These are phyloP conservation scores for Pochonia chlamydosporia DNA, from an alignment of 2,329 filamentous ascomycete species.

Conservation along the genomic window DNA sequence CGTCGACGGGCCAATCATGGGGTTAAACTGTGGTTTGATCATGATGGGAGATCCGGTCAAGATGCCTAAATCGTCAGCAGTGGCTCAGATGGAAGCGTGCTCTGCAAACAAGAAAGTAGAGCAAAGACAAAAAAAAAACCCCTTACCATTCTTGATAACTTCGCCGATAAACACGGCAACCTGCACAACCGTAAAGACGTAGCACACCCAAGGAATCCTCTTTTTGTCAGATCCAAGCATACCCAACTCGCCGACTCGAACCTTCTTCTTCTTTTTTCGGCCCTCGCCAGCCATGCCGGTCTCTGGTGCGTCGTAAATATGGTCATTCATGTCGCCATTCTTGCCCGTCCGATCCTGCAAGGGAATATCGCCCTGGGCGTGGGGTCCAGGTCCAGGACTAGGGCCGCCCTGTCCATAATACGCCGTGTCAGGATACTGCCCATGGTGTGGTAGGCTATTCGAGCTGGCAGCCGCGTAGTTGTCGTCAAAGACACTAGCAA, in stretches of 20 bases:
- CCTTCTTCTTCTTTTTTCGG: slow-evolving; percentile 32
- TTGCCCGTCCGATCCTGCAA: slow-evolving; percentile 45
- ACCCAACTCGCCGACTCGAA: slow-evolving; percentile 53
- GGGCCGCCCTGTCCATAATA: slow-evolving; percentile 45
- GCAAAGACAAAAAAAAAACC: too few relatives aligned
- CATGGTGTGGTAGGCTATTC: slow-evolving; percentile 31
- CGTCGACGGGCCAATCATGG: slow-evolving; percentile 91
- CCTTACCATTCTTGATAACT: slow-evolving; percentile 74
- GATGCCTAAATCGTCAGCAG: slow-evolving; percentile 44
- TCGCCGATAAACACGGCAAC: slow-evolving; percentile 84
- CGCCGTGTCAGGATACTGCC: slow-evolving; percentile 45
- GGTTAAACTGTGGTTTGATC: slow-evolving; percentile 83
- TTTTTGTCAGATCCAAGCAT: slow-evolving; percentile 52
- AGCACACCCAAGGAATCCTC: slow-evolving; percentile 74
- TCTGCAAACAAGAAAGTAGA: too few relatives aligned
- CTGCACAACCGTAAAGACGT: slow-evolving; percentile 70
- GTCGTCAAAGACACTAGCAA: slow-evolving; percentile 64
- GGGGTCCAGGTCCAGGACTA: slow-evolving; percentile 28
- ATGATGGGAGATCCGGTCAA: slow-evolving; percentile 73
- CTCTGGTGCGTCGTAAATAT: slow-evolving; percentile 54
- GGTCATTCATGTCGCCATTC: slow-evolving; percentile 43
- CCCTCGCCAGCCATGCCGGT: slow-evolving; percentile 16
- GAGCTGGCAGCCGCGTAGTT: slow-evolving; percentile 52
- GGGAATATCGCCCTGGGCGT: slow-evolving; percentile 49
- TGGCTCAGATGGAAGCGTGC: too few relatives aligned